Evolutionary conservation across 805 yeast species (phyloP), one percentile per base, ranked within the genome.

Genomic region (Wickerhamiella lipophila): DNA sequence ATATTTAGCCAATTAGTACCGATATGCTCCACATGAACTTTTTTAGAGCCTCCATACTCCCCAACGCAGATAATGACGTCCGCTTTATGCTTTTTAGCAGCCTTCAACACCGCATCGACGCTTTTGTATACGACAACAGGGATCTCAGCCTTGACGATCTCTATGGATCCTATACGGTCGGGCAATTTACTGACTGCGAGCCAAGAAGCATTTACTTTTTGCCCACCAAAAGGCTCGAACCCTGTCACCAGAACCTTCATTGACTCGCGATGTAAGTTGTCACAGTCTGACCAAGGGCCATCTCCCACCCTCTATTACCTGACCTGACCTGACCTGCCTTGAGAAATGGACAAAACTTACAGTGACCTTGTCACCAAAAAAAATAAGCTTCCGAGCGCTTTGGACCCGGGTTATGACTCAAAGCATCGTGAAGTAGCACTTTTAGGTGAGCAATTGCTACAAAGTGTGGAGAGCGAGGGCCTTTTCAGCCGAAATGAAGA

Each of bases 401-500:
- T 26, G 29, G 48, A 45, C 21, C 32, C 39, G 12, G 19, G 22
- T 4, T 45, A 45, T 18, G n/a, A 26, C 3, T 23, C 19, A 2
- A 13, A 21, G 6, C 48, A 45, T 18, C 26, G 12, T 21, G 21
- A 26, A 26, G 11, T 45, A 7, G 25, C 21, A 29, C 9, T 16
- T 3, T 23, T 23, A 21, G 29, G 18, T 2, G 26, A 19, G 12
- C 30, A 22, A 7, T 22, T 47, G 25, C 25, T 49, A 29, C 35
- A 13, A 13, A 40, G 45, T 11, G 68, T 80, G 0, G 65, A 69
- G 11, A 64, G 66, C n/a, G 63, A 78, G 15, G 69, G 77, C 2
- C 61, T 86, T 21, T 86, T 83, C 65, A 81, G 89, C 56, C 64
- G 66, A 11, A 85, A 85, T 61, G 96, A 87, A 60, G 58, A 71